Percentiles rank a stretch among this genome's conserved stretches.
Conservation (phyloP, 345 rosid genomes). For the Linum trigynum region DNA sequence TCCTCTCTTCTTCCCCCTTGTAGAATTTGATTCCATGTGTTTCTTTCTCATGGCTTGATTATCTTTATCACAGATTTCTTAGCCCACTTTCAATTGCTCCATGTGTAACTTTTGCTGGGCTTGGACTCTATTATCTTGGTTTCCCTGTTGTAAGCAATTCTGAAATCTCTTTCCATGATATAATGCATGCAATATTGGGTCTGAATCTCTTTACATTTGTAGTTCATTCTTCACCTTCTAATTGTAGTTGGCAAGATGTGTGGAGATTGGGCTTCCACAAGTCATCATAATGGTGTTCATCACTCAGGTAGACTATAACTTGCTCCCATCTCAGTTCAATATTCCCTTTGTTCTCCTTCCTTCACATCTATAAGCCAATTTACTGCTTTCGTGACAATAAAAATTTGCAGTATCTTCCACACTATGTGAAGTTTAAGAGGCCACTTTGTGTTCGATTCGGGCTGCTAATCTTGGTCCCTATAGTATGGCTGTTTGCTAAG, state of each 20-base stretch:
- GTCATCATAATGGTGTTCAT: slow-evolving; percentile 38
- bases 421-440: slow-evolving; percentile 27
- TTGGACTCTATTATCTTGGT: slow-evolving; percentile 64
- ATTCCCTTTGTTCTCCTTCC: not conserved
- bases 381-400: not conserved
- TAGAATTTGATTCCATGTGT: not conserved
- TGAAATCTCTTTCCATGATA: not conserved
- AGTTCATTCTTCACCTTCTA: not conserved
- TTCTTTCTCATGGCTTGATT: not conserved
- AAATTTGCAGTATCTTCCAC: slow-evolving; percentile 37
- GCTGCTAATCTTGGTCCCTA: slow-evolving; percentile 34
- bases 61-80: slow-evolving; percentile 33
- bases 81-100: slow-evolving; percentile 71
- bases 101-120: slow-evolving; percentile 45
- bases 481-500: slow-evolving; percentile 41
- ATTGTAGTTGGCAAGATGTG: slow-evolving; percentile 46
- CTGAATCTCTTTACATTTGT: not conserved
- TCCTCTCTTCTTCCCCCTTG: not conserved
- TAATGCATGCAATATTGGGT: not conserved
- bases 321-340: not conserved
- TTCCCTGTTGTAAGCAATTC: slow-evolving; percentile 48
- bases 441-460: slow-evolving; percentile 40
- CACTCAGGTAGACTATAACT: slow-evolving; percentile 39
- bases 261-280: slow-evolving; percentile 63
- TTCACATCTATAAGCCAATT: not conserved